Evolutionary conservation across 352 stramenopile species (phyloP).

Genomic region (Globisporangium heterothallicum): DNA sequence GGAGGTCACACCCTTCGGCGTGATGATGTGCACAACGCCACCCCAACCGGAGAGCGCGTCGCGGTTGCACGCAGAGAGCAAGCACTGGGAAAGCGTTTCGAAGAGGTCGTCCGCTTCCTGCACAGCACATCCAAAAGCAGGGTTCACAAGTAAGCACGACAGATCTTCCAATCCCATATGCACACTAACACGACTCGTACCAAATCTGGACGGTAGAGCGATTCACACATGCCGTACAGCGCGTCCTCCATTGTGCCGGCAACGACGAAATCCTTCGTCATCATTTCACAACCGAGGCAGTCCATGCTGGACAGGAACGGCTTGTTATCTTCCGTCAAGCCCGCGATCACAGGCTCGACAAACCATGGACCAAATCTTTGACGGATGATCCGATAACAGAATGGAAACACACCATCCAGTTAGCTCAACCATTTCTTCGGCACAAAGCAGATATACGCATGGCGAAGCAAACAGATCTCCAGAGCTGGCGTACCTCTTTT

Average conservation of each 20-base stretch:
- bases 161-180: background rate
- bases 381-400: too few relatives aligned
- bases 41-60: slow-evolving; percentile 98
- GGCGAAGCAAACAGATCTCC: background rate
- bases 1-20: slow-evolving; percentile 73
- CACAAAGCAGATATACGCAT: background rate
- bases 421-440: background rate
- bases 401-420: slow-evolving; percentile 6
- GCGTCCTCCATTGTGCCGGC: slow-evolving; percentile 96
- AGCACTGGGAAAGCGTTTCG: slow-evolving; percentile 97
- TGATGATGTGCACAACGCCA: slow-evolving; percentile 98
- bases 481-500: slow-evolving; percentile 86
- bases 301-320: slow-evolving; percentile 98
- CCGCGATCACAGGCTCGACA: slow-evolving; percentile 96
- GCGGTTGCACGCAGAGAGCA: slow-evolving; percentile 97
- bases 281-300: slow-evolving; percentile 94
- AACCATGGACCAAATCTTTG: slow-evolving; percentile 99
- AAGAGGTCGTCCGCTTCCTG: slow-evolving; percentile 94
- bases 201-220: slow-evolving; percentile 96
- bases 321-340: slow-evolving; percentile 92
- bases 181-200: slow-evolving; percentile 17
- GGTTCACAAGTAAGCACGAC: background rate
- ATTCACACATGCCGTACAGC: slow-evolving; percentile 99
- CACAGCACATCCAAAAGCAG: background rate
- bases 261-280: slow-evolving; percentile 98